phyloP scores from a whole-genome alignment of 768 basidiomycete genomes.

The Naganishia vishniacii region DNA sequence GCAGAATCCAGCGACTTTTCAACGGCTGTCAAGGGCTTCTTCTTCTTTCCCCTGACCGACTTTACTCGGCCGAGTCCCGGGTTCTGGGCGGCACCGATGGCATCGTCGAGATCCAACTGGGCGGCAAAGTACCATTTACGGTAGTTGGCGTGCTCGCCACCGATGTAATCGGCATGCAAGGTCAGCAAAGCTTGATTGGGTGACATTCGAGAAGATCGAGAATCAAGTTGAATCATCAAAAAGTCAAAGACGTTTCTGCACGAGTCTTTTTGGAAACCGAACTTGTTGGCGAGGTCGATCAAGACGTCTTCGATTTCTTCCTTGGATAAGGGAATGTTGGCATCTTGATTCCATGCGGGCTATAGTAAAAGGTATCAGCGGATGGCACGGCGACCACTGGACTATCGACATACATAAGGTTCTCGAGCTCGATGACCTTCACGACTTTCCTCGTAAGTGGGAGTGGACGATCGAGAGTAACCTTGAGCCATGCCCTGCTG shows the following conservation, averaged over 20 bases:
- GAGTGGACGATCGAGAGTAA: slow-evolving; percentile 65
- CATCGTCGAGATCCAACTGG: slow-evolving; percentile 96
- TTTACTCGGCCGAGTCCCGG: slow-evolving; percentile 79
- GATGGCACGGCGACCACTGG: neutral
- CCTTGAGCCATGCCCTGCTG: slow-evolving; percentile 31
- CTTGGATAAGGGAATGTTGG: slow-evolving; percentile 92
- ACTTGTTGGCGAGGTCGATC: slow-evolving; percentile 94
- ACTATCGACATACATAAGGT: slow-evolving; percentile 56
- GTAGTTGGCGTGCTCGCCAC: slow-evolving; percentile 96
- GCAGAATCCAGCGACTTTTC: slow-evolving; percentile 81
- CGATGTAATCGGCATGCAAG: slow-evolving; percentile 96
- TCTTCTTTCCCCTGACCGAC: slow-evolving; percentile 58
- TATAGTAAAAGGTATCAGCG: neutral
- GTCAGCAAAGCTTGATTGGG: slow-evolving; percentile 92
- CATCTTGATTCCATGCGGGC: slow-evolving; percentile 87
- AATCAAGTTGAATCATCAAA: slow-evolving; percentile 94
- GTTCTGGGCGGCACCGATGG: slow-evolving; percentile 84
- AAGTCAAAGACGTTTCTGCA: slow-evolving; percentile 72
- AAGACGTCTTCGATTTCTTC: slow-evolving; percentile 99
- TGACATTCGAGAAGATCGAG: slow-evolving; percentile 92
- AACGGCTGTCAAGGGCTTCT: slow-evolving; percentile 52
- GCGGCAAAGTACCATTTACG: slow-evolving; percentile 99
- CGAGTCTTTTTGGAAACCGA: slow-evolving; percentile 88
- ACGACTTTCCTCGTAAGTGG: slow-evolving; percentile 64
- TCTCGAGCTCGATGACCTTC: slow-evolving; percentile 58